Base-by-base conservation (phyloP, 2,329 filamentous ascomycete species). In the Nigrograna mackinnonii region DNA sequence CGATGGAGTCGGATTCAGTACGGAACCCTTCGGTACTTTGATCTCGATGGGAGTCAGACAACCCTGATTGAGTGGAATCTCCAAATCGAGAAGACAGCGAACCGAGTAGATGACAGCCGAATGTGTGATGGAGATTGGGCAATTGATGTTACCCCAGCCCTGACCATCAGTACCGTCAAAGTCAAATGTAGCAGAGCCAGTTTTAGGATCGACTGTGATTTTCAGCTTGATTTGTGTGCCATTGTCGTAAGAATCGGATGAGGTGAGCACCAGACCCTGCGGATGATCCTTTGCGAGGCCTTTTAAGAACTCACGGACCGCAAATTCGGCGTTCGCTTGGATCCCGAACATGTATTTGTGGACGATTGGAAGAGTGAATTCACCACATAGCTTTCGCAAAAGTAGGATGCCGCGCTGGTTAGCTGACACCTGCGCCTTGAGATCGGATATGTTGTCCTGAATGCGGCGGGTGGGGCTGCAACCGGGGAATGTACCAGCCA, bases 241-340 rank as follows among this genome's bases (percentile, higher is more conserved):
- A 41, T 73, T 63, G 47, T 76, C 73, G 57, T 74, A 67, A 44
- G 57, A 68, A 45, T 76, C 72, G 6, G 54, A 44, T 19, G 61
- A 58, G 6, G 40, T 12, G 1, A 70, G 46, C 2, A 52, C 43
- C 16, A 44, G 28, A 2, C 57, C 52, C 6, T 44, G 43, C n/a
- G n/a, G n/a, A 1, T 24, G 42, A 22, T 57, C 35, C 4, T 22
- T 26, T 17, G 47, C 38, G 7, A 57, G 46, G 4, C 48, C 36
- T 39, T 58, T 57, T 12, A 71, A 43, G 31, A 64, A 64, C 4
- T 44, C 41, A 9, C 31, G 31, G 18, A 33, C 31, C n/a, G 11
- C 11, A 11, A 17, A 11, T 17, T 33, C 31, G 18, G 31, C 31
- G 16, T 33, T 33, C 9, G 31, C 11, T 11, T 11, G 11, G 16